A percentile compares a stretch with the other conserved stretches of the same genome.
Evolutionary conservation across 306 rosid genomes (phyloP).

Genomic region (Cucurbita maxima): DNA sequence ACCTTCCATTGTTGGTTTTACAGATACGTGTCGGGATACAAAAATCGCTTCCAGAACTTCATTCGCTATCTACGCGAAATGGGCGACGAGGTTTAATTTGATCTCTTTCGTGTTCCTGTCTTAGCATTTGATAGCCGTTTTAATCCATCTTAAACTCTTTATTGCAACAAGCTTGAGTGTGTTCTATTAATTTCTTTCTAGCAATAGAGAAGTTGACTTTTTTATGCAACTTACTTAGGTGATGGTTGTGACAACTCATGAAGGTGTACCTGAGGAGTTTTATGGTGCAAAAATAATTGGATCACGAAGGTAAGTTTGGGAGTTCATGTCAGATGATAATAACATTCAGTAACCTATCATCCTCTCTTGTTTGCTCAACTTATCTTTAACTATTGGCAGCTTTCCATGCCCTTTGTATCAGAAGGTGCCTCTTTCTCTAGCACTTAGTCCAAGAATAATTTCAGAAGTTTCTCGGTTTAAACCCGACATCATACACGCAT

Average conservation of each 20-base stretch:
- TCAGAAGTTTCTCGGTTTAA: constrained; percentile 89
- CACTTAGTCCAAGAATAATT: constrained; percentile 97
- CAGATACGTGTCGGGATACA: constrained; percentile 51
- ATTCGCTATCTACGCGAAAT: constrained; percentile 44
- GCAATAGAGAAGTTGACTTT: constrained; percentile 8
- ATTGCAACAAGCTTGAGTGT: not conserved
- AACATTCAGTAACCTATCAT: not conserved
- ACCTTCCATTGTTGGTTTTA: constrained; percentile 4
- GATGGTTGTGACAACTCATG: constrained; percentile 94
- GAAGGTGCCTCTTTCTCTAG: constrained; percentile 94
- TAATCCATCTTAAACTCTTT: not conserved
- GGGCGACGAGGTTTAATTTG: constrained; percentile 41
- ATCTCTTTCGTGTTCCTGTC: not conserved
- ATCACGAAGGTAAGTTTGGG: constrained; percentile 54
- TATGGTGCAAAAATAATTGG: constrained; percentile 85
- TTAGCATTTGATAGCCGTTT: not conserved
- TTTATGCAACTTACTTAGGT: constrained; percentile 34
- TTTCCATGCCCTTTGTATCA: constrained; percentile 89
- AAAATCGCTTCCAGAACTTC: constrained; percentile 50
- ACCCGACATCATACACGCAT: constrained; percentile 98
- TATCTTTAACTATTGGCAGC: constrained; percentile 30
- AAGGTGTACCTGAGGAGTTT: constrained; percentile 88
- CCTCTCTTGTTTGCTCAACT: not conserved
- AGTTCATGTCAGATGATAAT: not conserved
- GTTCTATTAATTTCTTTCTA: not conserved